These are phyloP conservation scores for Rhypophila decipiens DNA, from an alignment of 495 filamentous ascomycete species.

Conservation along the genomic window DNA sequence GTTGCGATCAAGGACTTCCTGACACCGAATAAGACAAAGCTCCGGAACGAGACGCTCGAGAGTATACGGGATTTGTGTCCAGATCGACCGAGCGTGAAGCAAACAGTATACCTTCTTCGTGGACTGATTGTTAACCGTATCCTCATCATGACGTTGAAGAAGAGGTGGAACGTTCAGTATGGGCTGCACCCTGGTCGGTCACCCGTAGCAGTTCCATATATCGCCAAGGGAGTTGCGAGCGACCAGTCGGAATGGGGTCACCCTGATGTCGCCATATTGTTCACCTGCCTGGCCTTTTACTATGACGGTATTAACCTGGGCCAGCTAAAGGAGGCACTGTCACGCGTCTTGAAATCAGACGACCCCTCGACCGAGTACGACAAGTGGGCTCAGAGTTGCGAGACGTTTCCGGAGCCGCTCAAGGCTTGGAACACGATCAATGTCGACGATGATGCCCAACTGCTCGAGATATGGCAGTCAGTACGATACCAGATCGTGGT, in stretches of 20 bases:
- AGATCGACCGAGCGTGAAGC: constrained; percentile 16
- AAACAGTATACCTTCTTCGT: constrained; percentile 18
- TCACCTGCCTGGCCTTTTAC: constrained; percentile 49
- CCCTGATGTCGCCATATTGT: constrained; percentile 49
- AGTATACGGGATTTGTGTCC: constrained; percentile 16
- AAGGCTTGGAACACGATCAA: constrained; percentile 45
- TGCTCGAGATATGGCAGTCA: constrained; percentile 34
- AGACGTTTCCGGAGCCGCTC: constrained; percentile 34
- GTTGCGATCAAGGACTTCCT: constrained; percentile 35
- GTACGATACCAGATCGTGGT: constrained; percentile 30
- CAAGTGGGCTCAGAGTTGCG: constrained; percentile 30
- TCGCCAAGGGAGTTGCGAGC: constrained; percentile 9
- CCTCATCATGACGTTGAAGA: constrained; percentile 31
- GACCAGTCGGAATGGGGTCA: constrained; percentile 44
- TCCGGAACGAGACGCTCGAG: constrained; percentile 10
- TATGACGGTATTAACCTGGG: constrained; percentile 35
- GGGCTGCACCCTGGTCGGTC: constrained; percentile 29
- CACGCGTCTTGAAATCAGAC: constrained; percentile 42
- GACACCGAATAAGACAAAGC: constrained; percentile 7
- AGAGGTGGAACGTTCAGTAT: constrained; percentile 39
- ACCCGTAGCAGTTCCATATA: constrained; percentile 32
- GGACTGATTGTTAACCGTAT: constrained; percentile 34
- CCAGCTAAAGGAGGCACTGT: constrained; percentile 36
- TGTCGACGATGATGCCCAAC: constrained; percentile 40
- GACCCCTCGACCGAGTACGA: constrained; percentile 46